Conservation (phyloP, 441 rosid genomes). For the Erodium trifolium region DNA sequence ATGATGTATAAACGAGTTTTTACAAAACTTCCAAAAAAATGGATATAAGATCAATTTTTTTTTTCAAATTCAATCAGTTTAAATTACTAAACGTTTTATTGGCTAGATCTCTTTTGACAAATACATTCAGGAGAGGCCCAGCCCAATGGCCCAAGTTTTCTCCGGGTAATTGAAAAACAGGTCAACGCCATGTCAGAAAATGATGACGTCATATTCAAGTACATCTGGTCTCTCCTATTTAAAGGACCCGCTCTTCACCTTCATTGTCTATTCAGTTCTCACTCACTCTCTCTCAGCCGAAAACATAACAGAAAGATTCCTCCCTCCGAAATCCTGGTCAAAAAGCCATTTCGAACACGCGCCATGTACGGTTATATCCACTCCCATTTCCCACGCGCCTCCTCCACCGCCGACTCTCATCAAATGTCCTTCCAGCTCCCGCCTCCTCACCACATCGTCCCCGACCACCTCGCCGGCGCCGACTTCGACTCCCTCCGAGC, state of each 20-base stretch:
- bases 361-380: background rate
- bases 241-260: background rate
- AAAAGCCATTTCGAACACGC: background rate
- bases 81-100: too few species aligned
- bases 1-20: too few species aligned
- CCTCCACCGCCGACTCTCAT: background rate
- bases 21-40: too few species aligned
- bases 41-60: too few species aligned
- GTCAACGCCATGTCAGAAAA: background rate
- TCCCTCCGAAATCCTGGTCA: too few species aligned
- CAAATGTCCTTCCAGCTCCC: background rate
- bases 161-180: background rate
- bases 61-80: too few species aligned
- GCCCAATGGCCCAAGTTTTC: background rate
- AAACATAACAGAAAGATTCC: background rate
- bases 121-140: background rate
- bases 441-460: background rate
- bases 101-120: too few species aligned
- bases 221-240: background rate
- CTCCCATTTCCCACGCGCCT: constrained; percentile 2
- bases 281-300: background rate
- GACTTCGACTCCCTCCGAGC: background rate
- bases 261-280: background rate
- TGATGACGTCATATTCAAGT: background rate
- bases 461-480: background rate